Conservation (phyloP, 2,329 filamentous ascomycete genomes). For the Tolypocladium album region DNA sequence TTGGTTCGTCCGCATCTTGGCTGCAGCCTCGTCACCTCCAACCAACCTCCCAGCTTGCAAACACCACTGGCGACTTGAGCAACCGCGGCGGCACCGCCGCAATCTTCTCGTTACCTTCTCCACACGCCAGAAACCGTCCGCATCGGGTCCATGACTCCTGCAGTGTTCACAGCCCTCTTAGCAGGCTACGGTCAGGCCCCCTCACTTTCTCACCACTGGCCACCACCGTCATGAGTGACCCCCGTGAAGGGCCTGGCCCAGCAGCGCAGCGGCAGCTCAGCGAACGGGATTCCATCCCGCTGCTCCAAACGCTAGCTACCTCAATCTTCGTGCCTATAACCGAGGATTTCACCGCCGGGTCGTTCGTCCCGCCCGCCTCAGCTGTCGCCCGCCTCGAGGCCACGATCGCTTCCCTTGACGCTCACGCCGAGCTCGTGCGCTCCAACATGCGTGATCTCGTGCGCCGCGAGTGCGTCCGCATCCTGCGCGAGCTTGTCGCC, state of each 20-base stretch:
- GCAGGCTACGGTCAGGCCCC: not conserved
- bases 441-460: constrained; percentile 18
- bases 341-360: constrained; percentile 8
- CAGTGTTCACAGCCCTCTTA: not conserved
- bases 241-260: not conserved
- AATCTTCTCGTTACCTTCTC: not conserved
- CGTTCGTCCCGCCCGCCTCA: constrained; percentile 6
- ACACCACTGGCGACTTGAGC: not conserved
- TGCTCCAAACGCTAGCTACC: constrained; percentile 12
- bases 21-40: not conserved
- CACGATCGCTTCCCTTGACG: constrained; percentile 11
- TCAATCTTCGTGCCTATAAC: constrained; percentile 24
- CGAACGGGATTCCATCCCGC: constrained; percentile 3
- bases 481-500: constrained; percentile 11
- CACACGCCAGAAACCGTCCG: not conserved
- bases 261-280: not conserved
- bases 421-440: constrained; percentile 15
- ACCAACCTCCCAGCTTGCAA: not conserved
- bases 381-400: constrained; percentile 8
- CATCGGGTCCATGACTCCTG: not conserved
- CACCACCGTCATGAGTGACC: not conserved
- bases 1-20: not conserved
- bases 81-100: not conserved
- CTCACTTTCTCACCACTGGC: not conserved
- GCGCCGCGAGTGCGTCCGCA: constrained; percentile 20